A percentile compares a stretch with the other conserved stretches of the same genome.
phyloP scores from a whole-genome alignment of 2,329 filamentous ascomycete genomes.

The Aspergillus ruber region DNA sequence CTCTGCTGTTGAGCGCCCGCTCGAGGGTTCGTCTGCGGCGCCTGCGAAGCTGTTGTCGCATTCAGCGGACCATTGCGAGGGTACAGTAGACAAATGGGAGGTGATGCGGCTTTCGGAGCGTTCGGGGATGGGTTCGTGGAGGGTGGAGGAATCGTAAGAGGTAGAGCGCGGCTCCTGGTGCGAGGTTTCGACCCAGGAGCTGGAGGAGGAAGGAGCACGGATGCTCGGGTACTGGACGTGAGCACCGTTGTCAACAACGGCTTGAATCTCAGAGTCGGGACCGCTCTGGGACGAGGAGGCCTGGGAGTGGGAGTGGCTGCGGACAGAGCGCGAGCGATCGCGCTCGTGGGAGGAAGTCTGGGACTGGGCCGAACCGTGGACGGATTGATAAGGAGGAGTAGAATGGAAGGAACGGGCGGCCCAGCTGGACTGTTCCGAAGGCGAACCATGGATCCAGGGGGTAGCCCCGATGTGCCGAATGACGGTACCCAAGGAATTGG shows the following conservation, averaged over 20 bases:
- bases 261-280: slow-evolving; percentile 31
- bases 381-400: slow-evolving; percentile 31
- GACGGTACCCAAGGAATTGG: slow-evolving; percentile 36
- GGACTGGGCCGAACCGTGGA: slow-evolving; percentile 27
- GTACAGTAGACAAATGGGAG: slow-evolving; percentile 40
- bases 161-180: slow-evolving; percentile 10
- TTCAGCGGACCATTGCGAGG: slow-evolving; percentile 37
- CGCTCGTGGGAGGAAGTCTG: slow-evolving; percentile 20
- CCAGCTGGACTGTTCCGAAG: slow-evolving; percentile 27
- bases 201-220: slow-evolving; percentile 32
- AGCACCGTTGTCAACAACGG: slow-evolving; percentile 29
- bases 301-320: slow-evolving; percentile 26
- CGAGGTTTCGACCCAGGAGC: slow-evolving; percentile 36
- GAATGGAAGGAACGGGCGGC: slow-evolving; percentile 34
- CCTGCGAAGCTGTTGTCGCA: slow-evolving; percentile 20
- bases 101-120: slow-evolving; percentile 33
- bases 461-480: slow-evolving; percentile 31
- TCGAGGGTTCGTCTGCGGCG: slow-evolving; percentile 12
- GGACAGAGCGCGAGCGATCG: slow-evolving; percentile 23
- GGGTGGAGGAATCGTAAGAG: slow-evolving; percentile 2
- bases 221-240: slow-evolving; percentile 35
- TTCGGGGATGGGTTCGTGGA: slow-evolving; percentile 6
- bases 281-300: slow-evolving; percentile 29
- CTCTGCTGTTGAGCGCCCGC: slow-evolving; percentile 16
- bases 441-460: slow-evolving; percentile 28